Conservation (phyloP, 495 filamentous ascomycete species). For the Usnea hakonensis region DNA sequence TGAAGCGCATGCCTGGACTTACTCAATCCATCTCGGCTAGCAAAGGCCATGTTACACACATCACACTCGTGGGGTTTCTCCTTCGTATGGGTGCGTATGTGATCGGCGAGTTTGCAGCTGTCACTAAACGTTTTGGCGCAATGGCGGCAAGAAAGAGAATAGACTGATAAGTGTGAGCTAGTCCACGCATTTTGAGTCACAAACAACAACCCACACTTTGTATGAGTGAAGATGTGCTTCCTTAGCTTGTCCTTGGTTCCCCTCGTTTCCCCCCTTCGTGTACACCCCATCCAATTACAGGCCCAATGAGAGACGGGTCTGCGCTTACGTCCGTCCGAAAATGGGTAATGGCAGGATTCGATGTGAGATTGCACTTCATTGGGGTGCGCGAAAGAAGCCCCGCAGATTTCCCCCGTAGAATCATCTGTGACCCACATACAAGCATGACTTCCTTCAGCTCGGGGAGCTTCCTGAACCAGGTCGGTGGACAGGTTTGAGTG, state of each 20-base stretch:
- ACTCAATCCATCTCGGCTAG: constrained; percentile 39
- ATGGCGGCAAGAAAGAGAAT: constrained; percentile 4
- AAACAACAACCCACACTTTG: constrained; percentile 3
- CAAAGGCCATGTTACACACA: constrained; percentile 40
- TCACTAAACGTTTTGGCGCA: constrained; percentile 43
- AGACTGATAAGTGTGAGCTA: neutral
- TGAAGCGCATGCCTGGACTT: constrained; percentile 15
- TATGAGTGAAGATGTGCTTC: constrained; percentile 16
- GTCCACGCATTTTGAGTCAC: neutral
- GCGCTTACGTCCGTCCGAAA: neutral
- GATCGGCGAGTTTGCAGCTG: constrained; percentile 41
- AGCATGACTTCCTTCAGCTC: neutral
- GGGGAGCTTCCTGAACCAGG: neutral
- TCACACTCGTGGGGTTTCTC: constrained; percentile 45
- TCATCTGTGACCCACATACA: constrained; percentile 9
- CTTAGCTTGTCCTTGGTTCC: constrained; percentile 7
- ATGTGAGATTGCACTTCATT: constrained; percentile 19
- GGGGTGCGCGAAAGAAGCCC: neutral
- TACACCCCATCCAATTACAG: constrained; percentile 16
- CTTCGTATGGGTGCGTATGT: constrained; percentile 47
- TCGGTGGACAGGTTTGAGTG: neutral
- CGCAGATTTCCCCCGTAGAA: neutral
- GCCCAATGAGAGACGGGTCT: neutral
- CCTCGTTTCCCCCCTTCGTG: neutral
- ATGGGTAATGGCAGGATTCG: constrained; percentile 5